These are phyloP conservation scores for Claviceps paspali DNA, from an alignment of 2,329 filamentous ascomycete genomes.

Conservation along the genomic window DNA sequence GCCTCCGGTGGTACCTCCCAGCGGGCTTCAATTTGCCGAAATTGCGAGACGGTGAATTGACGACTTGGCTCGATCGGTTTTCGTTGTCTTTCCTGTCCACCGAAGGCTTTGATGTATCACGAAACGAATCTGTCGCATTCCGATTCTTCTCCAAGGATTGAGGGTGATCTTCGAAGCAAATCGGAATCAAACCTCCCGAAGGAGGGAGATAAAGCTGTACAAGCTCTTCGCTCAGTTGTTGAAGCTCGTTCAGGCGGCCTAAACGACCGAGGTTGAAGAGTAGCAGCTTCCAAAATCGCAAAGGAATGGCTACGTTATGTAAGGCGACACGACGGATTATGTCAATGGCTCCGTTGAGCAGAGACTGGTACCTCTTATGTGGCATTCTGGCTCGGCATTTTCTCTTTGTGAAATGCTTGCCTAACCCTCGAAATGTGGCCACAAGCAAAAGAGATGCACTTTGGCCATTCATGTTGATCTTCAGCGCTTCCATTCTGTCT, in stretches of 20 bases:
- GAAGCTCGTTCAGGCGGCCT: conserved; percentile 29
- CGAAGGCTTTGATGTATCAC: background rate
- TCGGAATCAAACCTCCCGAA: conserved; percentile 21
- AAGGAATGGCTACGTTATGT: conserved; percentile 20
- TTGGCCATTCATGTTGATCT: conserved; percentile 13
- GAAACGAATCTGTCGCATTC: background rate
- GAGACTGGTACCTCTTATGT: conserved; percentile 2
- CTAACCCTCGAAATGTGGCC: conserved; percentile 13
- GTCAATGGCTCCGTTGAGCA: conserved; percentile 17
- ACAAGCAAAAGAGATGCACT: conserved; percentile 14
- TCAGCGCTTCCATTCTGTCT: conserved; percentile 18
- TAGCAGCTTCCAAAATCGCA: conserved; percentile 26
- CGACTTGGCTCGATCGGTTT: background rate
- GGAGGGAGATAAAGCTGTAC: conserved; percentile 21
- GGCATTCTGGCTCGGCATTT: background rate
- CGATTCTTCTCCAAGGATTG: background rate
- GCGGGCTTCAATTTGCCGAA: background rate
- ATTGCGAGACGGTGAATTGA: background rate
- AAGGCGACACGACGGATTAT: conserved; percentile 14
- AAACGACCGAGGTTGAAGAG: conserved; percentile 28
- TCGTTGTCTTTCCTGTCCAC: background rate
- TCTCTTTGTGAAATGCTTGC: conserved; percentile 12
- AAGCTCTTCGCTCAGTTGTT: conserved; percentile 27
- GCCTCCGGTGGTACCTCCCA: background rate
- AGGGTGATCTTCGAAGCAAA: conserved; percentile 30